Base-by-base conservation (phyloP, 768 basidiomycete species). In the Suillus subaureus region DNA sequence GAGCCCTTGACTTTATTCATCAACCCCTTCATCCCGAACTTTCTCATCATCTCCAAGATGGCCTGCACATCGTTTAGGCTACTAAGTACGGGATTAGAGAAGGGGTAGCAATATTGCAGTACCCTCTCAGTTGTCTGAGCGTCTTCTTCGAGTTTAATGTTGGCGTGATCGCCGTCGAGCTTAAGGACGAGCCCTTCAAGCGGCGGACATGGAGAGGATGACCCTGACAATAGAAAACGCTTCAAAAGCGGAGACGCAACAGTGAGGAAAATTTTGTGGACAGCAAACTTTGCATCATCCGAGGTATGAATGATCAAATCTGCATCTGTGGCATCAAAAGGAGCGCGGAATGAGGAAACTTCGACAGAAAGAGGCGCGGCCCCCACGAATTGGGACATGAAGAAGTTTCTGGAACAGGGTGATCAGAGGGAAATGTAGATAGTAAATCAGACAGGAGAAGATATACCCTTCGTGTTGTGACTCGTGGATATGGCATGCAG, bases 181-280 rank as follows among this genome's bases (percentile, higher is more conserved):
- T 57, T 70, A 12, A 76, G 52, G 23, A 52, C 26, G 57, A 76
- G 49, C 2, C 73, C 76, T 18, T 73, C 70, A 26, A 75, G 70
- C 3, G 64, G 73, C 15, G 76, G 75, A 7, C 70, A 66, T 5
- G 76, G 76, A 3, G 75, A 78, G 23, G 76, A 62, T 0, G 73
- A 69, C 28, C 73, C 75, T 26, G 72, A 40, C 6, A 61, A 47
- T n/a, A 76, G 67, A 55, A 64, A 71, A 37, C 76, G 75, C 61
- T 76, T 76, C 61, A 85, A 78, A 21, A 84, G 73, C 2, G 79
- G 70, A 15, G 82, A 85, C 5, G 81, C 79, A 64, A 73, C 79
- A 42, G 77, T 75, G 43, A 87, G 68, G 42, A 82, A 77, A 52
- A 80, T 65, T 54, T 77, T 80, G 70, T 82, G 79, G 42, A 85